Conservation (phyloP, 768 basidiomycete genomes). For the Pisolithus tinctorius region DNA sequence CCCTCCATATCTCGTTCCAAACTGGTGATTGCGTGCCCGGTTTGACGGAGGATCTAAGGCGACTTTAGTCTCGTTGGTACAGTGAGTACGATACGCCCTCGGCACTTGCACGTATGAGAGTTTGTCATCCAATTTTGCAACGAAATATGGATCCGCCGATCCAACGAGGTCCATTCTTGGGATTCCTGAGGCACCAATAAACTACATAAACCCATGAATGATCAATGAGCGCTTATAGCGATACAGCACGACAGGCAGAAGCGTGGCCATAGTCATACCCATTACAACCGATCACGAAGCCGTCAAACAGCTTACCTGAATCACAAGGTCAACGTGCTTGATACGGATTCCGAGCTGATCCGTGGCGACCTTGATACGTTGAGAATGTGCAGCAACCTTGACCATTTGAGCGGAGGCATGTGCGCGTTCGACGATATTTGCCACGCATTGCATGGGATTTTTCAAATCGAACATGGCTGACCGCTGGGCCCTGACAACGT, state of each 20-base stretch:
- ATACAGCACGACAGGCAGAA: background rate
- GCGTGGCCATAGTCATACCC: too few species aligned
- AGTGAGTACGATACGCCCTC: background rate
- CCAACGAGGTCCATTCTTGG: conserved; percentile 66
- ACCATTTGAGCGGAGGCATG: conserved; percentile 1
- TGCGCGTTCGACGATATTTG: conserved; percentile 9
- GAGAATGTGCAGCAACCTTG: conserved; percentile 25
- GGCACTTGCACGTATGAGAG: conserved; percentile 58
- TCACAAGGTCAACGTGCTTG: conserved; percentile 51
- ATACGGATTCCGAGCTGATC: conserved; percentile 29
- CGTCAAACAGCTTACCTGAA: conserved; percentile 35
- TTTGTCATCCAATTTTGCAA: conserved; percentile 56
- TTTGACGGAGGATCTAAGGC: conserved; percentile 57
- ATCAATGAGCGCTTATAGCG: conserved; percentile 6
- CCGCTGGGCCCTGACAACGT: too few species aligned
- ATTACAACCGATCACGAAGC: background rate
- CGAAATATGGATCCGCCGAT: conserved; percentile 64
- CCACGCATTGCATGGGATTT: conserved; percentile 9
- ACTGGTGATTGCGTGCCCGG: conserved; percentile 50
- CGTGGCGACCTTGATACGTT: conserved; percentile 24
- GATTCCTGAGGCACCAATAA: conserved; percentile 63
- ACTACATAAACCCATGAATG: conserved; percentile 32
- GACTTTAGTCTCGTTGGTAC: background rate
- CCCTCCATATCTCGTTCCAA: conserved; percentile 70
- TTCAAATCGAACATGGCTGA: background rate